A percentile compares a stretch with the other conserved stretches of the same genome.
These are phyloP conservation scores for Chenopodium album DNA, from an alignment of 148 eudicot species.

Conservation along the genomic window DNA sequence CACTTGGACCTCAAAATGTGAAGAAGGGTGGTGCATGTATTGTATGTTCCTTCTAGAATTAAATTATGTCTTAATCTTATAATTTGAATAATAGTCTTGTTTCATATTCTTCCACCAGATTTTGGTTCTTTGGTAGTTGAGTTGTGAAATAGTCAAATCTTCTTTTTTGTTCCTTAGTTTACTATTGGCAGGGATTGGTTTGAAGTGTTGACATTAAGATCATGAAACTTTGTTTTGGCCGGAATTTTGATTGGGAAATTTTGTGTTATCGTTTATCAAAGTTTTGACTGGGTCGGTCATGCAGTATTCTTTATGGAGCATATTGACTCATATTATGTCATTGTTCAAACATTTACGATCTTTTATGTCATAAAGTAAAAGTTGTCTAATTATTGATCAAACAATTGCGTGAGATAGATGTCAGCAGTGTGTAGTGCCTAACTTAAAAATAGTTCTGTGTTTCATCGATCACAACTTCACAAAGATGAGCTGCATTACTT, in stretches of 20 bases:
- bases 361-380: slow-evolving; percentile 22
- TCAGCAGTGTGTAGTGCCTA: slow-evolving; percentile 11
- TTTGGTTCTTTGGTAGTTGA: slow-evolving; percentile 6
- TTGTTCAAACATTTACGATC: slow-evolving; percentile 6
- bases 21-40: slow-evolving; percentile 21
- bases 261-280: background rate
- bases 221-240: background rate
- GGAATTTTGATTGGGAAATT: slow-evolving; percentile 9
- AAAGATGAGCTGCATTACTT: too few relatives aligned
- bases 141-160: slow-evolving; percentile 4
- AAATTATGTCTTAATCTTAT: background rate
- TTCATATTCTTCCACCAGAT: slow-evolving; percentile 13
- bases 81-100: background rate
- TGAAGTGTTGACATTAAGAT: slow-evolving; percentile 14
- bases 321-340: slow-evolving; percentile 24
- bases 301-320: slow-evolving; percentile 11
- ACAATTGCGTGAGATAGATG: slow-evolving; percentile 17
- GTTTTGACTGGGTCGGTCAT: slow-evolving; percentile 21
- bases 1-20: background rate
- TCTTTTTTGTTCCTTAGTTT: background rate
- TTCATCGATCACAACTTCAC: too few relatives aligned
- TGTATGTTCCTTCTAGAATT: background rate
- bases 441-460: slow-evolving; percentile 1
- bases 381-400: slow-evolving; percentile 1
- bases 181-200: slow-evolving; percentile 5